phyloP scores from a whole-genome alignment of 805 yeast species.

The Vanderwaltozyma yarrowii region DNA sequence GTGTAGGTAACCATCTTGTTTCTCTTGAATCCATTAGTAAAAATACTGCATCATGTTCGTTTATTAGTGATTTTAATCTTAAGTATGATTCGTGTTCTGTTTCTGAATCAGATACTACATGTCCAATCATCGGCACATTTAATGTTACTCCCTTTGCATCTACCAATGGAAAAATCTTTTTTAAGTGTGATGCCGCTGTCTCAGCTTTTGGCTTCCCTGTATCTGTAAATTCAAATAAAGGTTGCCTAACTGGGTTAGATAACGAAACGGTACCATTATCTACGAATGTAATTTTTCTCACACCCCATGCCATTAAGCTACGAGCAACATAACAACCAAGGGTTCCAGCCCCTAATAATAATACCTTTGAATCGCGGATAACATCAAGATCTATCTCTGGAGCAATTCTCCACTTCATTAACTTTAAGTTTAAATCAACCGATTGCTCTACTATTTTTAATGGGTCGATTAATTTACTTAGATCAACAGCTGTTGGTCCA shows the following conservation, averaged over 20 bases:
- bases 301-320: constrained; percentile 91
- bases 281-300: constrained; percentile 71
- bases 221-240: constrained; percentile 74
- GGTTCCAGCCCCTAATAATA: constrained; percentile 93
- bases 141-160: constrained; percentile 49
- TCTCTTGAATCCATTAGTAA: constrained; percentile 91
- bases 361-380: constrained; percentile 49
- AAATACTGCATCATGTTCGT: constrained; percentile 65
- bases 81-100: constrained; percentile 44
- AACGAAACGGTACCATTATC: constrained; percentile 85
- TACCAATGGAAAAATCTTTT: constrained; percentile 70
- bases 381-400: constrained; percentile 68
- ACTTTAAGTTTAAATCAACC: constrained; percentile 76
- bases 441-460: constrained; percentile 79
- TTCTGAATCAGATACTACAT: constrained; percentile 53
- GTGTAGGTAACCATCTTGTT: constrained; percentile 95
- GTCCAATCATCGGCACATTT: constrained; percentile 96
- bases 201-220: constrained; percentile 73
- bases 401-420: constrained; percentile 95
- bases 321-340: constrained; percentile 87
- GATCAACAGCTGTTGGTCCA: constrained; percentile 74
- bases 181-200: constrained; percentile 65
- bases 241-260: constrained; percentile 94
- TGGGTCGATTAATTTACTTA: constrained; percentile 77
- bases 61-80: constrained; percentile 41